Evolutionary conservation across 805 yeast genomes (phyloP).

Genomic region (Candida maesae): DNA sequence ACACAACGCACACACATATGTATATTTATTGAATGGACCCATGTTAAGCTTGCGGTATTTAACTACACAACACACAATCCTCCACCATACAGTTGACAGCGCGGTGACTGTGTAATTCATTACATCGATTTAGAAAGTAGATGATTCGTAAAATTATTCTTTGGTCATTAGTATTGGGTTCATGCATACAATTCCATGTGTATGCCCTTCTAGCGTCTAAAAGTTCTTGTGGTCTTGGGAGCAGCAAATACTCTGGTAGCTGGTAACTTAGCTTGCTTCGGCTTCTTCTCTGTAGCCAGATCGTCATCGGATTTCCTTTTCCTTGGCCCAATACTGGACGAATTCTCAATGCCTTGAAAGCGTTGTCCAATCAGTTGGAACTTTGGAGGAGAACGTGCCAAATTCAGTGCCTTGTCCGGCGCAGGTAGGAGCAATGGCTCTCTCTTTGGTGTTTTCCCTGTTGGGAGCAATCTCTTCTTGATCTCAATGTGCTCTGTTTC

Average conservation of each 20-base stretch:
- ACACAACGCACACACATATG: too few species aligned
- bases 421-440: constrained; percentile 17
- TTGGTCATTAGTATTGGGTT: too few species aligned
- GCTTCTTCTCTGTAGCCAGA: not conserved
- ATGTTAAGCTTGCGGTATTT: too few species aligned
- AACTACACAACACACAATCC: too few species aligned
- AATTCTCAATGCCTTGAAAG: constrained; percentile 17
- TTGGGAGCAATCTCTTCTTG: constrained; percentile 24
- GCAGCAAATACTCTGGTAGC: not conserved
- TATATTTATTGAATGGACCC: too few species aligned
- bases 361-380: constrained; percentile 27
- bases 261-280: constrained; percentile 12
- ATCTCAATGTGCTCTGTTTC: constrained; percentile 26
- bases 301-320: constrained; percentile 16
- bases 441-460: constrained; percentile 30
- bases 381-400: constrained; percentile 24
- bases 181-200: too few species aligned
- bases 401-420: constrained; percentile 1
- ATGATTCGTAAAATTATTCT: too few species aligned
- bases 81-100: too few species aligned
- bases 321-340: not conserved
- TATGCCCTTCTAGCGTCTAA: too few species aligned
- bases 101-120: too few species aligned
- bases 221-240: not conserved
- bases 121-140: too few species aligned